Conservation (phyloP, 1,139 yeast species). For the Debaryomyces udenii region DNA sequence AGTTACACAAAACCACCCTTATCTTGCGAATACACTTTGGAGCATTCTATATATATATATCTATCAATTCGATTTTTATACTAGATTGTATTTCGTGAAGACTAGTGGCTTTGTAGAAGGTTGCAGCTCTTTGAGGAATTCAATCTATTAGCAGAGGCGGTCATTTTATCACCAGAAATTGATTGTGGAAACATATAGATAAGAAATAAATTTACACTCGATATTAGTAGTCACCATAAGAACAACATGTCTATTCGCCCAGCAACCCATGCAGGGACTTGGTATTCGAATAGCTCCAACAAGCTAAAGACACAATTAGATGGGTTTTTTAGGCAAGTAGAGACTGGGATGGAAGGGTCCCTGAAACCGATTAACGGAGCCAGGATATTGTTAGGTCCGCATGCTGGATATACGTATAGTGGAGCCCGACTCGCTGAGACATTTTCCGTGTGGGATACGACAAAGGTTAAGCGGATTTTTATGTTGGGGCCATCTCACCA, state of each 20-base stretch:
- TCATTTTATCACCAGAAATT: too few species aligned
- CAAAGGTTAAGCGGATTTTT: conserved; percentile 63
- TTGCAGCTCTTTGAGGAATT: too few species aligned
- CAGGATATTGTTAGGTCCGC: conserved; percentile 66
- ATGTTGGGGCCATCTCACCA: conserved; percentile 94
- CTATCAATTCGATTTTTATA: too few species aligned
- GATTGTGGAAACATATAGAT: too few species aligned
- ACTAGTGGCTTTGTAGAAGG: too few species aligned
- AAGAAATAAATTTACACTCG: too few species aligned
- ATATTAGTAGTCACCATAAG: neutral
- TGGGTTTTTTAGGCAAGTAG: conserved; percentile 5
- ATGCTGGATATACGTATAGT: conserved; percentile 89
- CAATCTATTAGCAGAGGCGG: too few species aligned
- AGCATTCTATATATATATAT: too few species aligned
- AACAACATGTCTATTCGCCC: conserved; percentile 42
- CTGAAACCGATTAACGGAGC: conserved; percentile 51
- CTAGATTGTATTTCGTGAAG: too few species aligned
- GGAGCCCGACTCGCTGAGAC: conserved; percentile 80
- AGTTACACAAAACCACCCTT: too few species aligned
- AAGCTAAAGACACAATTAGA: conserved; percentile 10
- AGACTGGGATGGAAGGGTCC: conserved; percentile 20
- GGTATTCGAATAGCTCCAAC: conserved; percentile 64
- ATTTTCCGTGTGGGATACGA: conserved; percentile 69
- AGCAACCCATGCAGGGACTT: conserved; percentile 87
- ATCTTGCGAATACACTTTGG: too few species aligned